These are phyloP conservation scores for Paxillus involutus DNA, from an alignment of 768 basidiomycete genomes.

Conservation along the genomic window DNA sequence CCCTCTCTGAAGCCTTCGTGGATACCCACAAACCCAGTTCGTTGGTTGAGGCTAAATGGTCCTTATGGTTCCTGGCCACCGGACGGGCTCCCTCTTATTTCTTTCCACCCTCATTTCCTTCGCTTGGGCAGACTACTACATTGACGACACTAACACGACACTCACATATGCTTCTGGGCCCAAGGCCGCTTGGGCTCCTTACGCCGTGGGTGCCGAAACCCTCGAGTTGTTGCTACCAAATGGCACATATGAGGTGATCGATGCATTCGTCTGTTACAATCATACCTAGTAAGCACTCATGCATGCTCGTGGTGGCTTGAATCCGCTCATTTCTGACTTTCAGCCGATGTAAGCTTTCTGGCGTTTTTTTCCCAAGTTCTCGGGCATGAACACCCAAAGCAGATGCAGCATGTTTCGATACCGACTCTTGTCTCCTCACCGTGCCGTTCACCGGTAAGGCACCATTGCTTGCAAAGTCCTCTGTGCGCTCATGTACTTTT, in stretches of 20 bases:
- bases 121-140: constrained; percentile 19
- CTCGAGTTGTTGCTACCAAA: constrained; percentile 20
- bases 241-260: constrained; percentile 15
- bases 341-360: constrained; percentile 18
- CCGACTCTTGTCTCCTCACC: constrained; percentile 16
- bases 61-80: not conserved
- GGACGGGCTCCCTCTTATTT: not conserved
- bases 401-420: constrained; percentile 22
- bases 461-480: not conserved
- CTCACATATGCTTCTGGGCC: constrained; percentile 24
- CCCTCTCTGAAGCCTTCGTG: too few relatives aligned
- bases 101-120: constrained; percentile 3
- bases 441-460: constrained; percentile 23
- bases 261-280: constrained; percentile 23
- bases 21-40: too few relatives aligned
- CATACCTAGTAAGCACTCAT: constrained; percentile 20
- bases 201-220: constrained; percentile 4
- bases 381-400: not conserved
- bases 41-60: not conserved
- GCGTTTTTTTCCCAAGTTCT: not conserved
- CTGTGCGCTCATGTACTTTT: not conserved
- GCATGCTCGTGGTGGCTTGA: not conserved
- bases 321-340: not conserved
- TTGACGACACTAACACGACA: constrained; percentile 23
- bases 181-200: constrained; percentile 24